Conservation (phyloP, 1,284 basidiomycete genomes). For the Mycena sp. region DNA sequence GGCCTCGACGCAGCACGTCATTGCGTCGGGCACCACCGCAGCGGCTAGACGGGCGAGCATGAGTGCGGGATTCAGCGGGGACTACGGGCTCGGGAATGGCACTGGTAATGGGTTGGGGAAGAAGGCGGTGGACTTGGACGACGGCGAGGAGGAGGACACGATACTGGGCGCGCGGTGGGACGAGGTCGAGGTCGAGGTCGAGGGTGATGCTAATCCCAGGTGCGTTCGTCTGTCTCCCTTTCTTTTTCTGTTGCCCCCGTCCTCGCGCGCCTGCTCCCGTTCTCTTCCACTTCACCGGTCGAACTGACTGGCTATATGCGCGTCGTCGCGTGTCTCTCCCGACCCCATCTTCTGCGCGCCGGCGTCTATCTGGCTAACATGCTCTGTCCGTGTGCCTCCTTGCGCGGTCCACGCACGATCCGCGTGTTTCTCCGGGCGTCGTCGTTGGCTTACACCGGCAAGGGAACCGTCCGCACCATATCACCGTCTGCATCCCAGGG, state of each 20-base stretch:
- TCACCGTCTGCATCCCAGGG: too few species aligned
- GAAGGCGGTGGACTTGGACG: background rate
- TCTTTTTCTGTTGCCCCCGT: background rate
- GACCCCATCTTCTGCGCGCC: too few species aligned
- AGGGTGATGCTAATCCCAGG: background rate
- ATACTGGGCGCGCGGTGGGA: constrained; percentile 24
- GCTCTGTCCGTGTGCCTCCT: too few species aligned
- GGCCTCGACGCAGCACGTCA: background rate
- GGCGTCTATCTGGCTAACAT: too few species aligned
- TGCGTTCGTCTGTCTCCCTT: background rate
- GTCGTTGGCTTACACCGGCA: too few species aligned
- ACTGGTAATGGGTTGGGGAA: too few species aligned
- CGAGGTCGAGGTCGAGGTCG: constrained; percentile 1
- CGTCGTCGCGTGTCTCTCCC: too few species aligned
- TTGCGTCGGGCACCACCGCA: background rate
- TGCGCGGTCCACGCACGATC: too few species aligned
- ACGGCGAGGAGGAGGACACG: constrained; percentile 10
- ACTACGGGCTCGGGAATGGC: too few species aligned
- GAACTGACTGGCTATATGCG: too few species aligned
- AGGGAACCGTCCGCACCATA: too few species aligned
- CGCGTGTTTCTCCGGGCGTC: too few species aligned
- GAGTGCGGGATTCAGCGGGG: background rate
- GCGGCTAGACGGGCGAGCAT: background rate
- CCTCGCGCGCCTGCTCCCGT: background rate
- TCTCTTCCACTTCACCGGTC: background rate